These are phyloP conservation scores for Neurospora africana DNA, from an alignment of 495 filamentous ascomycete genomes.

Conservation along the genomic window DNA sequence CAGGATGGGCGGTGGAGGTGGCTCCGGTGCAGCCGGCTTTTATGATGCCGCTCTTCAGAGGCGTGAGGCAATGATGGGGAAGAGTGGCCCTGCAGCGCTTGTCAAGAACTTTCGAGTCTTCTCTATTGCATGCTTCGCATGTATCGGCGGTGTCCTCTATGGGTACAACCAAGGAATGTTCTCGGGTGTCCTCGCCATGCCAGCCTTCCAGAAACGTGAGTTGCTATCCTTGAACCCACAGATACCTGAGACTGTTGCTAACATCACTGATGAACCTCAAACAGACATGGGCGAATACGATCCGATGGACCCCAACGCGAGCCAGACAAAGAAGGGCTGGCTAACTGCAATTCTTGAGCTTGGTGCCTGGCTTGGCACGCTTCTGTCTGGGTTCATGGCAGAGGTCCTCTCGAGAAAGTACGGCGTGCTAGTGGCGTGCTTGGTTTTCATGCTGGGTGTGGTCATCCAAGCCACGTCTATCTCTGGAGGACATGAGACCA, in stretches of 20 bases:
- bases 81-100: slow-evolving; percentile 52
- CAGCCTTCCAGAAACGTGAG: slow-evolving; percentile 39
- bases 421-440: slow-evolving; percentile 58
- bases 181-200: slow-evolving; percentile 58
- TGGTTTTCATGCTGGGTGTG: slow-evolving; percentile 71
- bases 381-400: slow-evolving; percentile 65
- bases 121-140: slow-evolving; percentile 64
- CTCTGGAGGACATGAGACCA: slow-evolving; percentile 40
- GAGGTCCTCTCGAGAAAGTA: slow-evolving; percentile 66
- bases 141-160: slow-evolving; percentile 57
- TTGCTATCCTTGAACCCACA: not conserved
- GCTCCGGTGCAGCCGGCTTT: slow-evolving; percentile 26
- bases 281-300: slow-evolving; percentile 56
- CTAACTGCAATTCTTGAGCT: slow-evolving; percentile 72
- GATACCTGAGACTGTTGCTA: slow-evolving; percentile 1
- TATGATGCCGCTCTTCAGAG: slow-evolving; percentile 56
- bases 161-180: slow-evolving; percentile 79
- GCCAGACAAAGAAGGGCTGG: slow-evolving; percentile 64
- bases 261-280: slow-evolving; percentile 16
- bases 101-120: slow-evolving; percentile 62
- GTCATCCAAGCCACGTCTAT: slow-evolving; percentile 59
- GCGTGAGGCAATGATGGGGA: slow-evolving; percentile 53
- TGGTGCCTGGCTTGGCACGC: slow-evolving; percentile 70
- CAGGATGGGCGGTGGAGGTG: slow-evolving; percentile 27
- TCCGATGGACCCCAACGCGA: slow-evolving; percentile 27